Evolutionary conservation across 176 grass and related monocot genomes (phyloP), one percentile per base, ranked within the genome.

Genomic region (Ensete ventricosum): DNA sequence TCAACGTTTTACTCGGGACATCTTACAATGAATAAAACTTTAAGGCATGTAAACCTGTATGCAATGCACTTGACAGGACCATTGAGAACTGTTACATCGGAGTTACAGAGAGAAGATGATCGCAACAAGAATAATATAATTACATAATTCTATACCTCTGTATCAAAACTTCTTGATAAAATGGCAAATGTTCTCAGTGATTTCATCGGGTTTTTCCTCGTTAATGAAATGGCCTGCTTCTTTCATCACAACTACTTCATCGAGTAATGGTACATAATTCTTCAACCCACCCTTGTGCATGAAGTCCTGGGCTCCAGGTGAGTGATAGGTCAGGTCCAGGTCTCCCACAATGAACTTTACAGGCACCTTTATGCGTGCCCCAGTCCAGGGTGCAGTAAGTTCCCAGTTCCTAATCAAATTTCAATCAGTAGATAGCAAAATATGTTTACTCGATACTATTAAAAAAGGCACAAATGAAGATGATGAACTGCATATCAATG

Each of bases 151-250:
- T 0, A 43, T 3, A 43, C 29, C 29, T 34, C 29, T 34, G 34
- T 43, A 11, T 70, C 43, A 79, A 53, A 79, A 79, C 19, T 70
- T 70, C 6, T 23, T 69, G 27, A 79, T 58, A 25, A 79, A 79
- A 4, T 27, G 14, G 9, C 16, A 70, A 6, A 79, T 79, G 11
- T 70, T 53, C 10, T 79, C 53, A 9, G 53, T 79, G n/a, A 79
- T 71, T 51, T 79, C 77, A 49, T 25, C 17, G 3, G 53, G 64
- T 21, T 79, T 79, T 52, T 79, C 77, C 53, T 79, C 52, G 22
- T 71, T 79, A 65, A 79, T 79, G 53, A 79, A 79, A 26, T 79
- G 77, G n/a, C 65, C 77, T 48, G 11, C 66, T 70, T 66, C 77
- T 49, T 79, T 11, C 77, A 79, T 71, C 1, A 79, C 27, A 6